Base-by-base conservation (phyloP, 1,284 basidiomycete genomes). In the Somion occarium region DNA sequence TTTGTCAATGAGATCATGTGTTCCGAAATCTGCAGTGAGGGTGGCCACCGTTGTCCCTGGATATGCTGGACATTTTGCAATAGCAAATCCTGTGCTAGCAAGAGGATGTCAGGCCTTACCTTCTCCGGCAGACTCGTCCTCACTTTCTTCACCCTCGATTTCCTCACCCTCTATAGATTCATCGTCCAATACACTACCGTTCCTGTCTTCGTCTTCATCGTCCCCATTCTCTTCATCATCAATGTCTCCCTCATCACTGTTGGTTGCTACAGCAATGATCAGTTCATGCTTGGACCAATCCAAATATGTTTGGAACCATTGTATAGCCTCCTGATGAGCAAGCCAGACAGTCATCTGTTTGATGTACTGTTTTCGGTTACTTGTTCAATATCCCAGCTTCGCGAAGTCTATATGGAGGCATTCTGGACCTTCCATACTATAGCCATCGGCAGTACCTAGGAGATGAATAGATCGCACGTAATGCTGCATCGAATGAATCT, bases 381-480 rank as follows among this genome's bases (percentile, higher is more conserved):
- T 52, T 1, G 57, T 57, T 4, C 54, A 38, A 46, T 65, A 64
- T 3, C 48, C 59, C 0, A 46, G 2, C 44, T 66, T 64, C 3
- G 63, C 60, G 27, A 53, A 60, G 53, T 65, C 59, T 46, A 65
- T 64, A 50, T 65, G 64, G 2, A 64, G 54, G 1, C 61, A 55
- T 46, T 66, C 64, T 0, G 63, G 41, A 3, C 25, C 20, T 44
- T 64, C 62, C 0, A 61, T 66, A 43, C 55, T 65, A 56, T 56
- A 64, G 0, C 57, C 57, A 49, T 61, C 60, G 0, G 56, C 51
- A 1, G 56, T 56, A 11, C 64, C 64, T 0, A 60, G 51, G 1
- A 46, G 37, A 1, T 50, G 48, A 34, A 67, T 67, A 0, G 54
- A 54, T 0, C 19, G 23, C 2, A 48, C 24, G 27, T 65, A 65